A percentile compares a stretch with the other conserved stretches of the same genome.
phyloP scores from a whole-genome alignment of 2,329 filamentous ascomycete genomes.

The Trichoderma atroviride region DNA sequence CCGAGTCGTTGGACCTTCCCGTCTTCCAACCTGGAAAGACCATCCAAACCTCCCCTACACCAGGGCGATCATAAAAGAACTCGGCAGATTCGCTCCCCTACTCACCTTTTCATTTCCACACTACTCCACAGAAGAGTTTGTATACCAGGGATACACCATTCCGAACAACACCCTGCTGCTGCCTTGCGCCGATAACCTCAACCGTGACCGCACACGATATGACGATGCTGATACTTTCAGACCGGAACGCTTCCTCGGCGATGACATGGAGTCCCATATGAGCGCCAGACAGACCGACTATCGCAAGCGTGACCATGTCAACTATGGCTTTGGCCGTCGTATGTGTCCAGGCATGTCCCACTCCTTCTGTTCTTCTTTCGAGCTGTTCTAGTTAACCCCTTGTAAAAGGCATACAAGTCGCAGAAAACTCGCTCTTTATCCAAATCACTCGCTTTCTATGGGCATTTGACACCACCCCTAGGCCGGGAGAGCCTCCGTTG shows the following conservation, averaged over 20 bases:
- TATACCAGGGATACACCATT: neutral
- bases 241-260: slow-evolving; percentile 31
- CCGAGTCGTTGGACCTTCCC: slow-evolving; percentile 44
- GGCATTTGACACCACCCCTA: neutral
- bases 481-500: neutral
- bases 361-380: no score
- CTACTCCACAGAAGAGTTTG: neutral
- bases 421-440: neutral
- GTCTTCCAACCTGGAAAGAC: slow-evolving; percentile 49
- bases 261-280: slow-evolving; percentile 37
- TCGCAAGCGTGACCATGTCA: slow-evolving; percentile 54
- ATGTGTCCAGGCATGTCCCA: slow-evolving; percentile 53
- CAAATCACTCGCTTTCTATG: neutral
- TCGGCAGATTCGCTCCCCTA: neutral
- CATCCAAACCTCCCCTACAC: slow-evolving; percentile 48
- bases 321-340: slow-evolving; percentile 58
- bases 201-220: neutral
- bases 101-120: neutral
- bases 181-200: neutral
- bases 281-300: slow-evolving; percentile 36
- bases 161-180: neutral
- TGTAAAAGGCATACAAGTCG: neutral
- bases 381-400: slow-evolving; percentile 26
- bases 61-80: slow-evolving; percentile 37
- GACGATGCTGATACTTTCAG: neutral